Evolutionary conservation across 139 green algal genomes (phyloP).

Genomic region (Chlamydomonas eustigma): DNA sequence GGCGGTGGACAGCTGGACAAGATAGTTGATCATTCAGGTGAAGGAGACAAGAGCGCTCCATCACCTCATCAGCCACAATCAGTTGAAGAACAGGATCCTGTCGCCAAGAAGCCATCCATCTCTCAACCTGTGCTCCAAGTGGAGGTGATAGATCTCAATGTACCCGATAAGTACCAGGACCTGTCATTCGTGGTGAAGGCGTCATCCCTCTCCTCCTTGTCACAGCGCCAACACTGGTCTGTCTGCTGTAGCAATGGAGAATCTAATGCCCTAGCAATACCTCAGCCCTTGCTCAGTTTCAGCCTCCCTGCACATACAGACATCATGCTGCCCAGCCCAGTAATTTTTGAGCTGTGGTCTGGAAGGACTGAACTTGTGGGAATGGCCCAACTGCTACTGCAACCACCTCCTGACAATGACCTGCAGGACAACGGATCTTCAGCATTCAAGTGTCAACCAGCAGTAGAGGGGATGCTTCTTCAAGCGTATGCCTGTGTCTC

Average conservation of each 20-base stretch:
- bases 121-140: too few species aligned
- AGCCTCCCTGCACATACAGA: background rate
- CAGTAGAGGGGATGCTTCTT: background rate
- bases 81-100: too few species aligned
- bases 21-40: too few species aligned
- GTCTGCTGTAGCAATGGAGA: background rate
- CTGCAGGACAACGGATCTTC: too few species aligned
- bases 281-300: background rate
- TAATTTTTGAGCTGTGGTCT: constrained; percentile 16
- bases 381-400: background rate
- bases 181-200: background rate
- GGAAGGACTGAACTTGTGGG: background rate
- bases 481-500: background rate
- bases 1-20: too few species aligned
- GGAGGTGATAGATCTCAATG: too few species aligned
- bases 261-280: background rate
- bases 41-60: too few species aligned
- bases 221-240: constrained; percentile 6
- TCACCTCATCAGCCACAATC: too few species aligned
- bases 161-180: background rate
- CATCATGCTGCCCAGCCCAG: background rate
- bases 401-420: background rate
- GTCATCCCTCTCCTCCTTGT: background rate
- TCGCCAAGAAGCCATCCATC: too few species aligned
- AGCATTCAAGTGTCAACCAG: too few species aligned